phyloP scores from a whole-genome alignment of 306 rosid genomes.

The Elaeagnus macrophylla region DNA sequence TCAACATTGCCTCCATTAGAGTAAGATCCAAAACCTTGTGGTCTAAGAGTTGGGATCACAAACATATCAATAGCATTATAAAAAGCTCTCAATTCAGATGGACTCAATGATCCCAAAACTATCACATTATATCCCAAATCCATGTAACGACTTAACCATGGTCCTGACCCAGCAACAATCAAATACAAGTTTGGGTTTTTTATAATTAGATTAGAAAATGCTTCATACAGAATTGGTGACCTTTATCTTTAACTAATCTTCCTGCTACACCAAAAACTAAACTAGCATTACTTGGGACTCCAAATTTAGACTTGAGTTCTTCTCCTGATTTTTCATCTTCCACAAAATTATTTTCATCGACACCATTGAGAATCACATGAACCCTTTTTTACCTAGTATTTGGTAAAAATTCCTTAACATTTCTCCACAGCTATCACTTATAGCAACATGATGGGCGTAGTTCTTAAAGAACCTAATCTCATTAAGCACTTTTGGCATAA shows the following conservation, averaged over 20 bases:
- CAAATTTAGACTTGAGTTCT: slow-evolving; percentile 44
- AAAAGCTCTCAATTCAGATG: slow-evolving; percentile 52
- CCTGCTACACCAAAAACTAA: slow-evolving; percentile 90
- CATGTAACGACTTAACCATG: slow-evolving; percentile 70
- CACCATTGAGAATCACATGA: slow-evolving; percentile 86
- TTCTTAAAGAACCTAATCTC: slow-evolving; percentile 81
- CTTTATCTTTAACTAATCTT: slow-evolving; percentile 85
- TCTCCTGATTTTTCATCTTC: slow-evolving; percentile 42
- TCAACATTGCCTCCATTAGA: slow-evolving; percentile 93
- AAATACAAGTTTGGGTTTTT: slow-evolving; percentile 50
- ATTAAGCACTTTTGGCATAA: slow-evolving; percentile 63
- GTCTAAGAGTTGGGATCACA: slow-evolving; percentile 82
- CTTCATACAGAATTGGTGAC: slow-evolving; percentile 80
- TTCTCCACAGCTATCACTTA: slow-evolving; percentile 90
- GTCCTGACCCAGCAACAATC: slow-evolving; percentile 87
- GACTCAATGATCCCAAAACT: slow-evolving; percentile 75
- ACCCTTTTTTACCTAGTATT: slow-evolving; percentile 62
- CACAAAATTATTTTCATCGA: slow-evolving; percentile 51
- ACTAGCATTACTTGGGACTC: slow-evolving; percentile 56
- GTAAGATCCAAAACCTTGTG: slow-evolving; percentile 95
- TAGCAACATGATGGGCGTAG: slow-evolving; percentile 79
- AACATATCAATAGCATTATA: slow-evolving; percentile 75
- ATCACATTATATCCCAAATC: slow-evolving; percentile 68
- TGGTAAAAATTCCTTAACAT: slow-evolving; percentile 84
- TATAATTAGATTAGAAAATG: slow-evolving; percentile 44